Evolutionary conservation across 1,139 yeast genomes (phyloP).

Genomic region (Scheffersomyces quercinus): DNA sequence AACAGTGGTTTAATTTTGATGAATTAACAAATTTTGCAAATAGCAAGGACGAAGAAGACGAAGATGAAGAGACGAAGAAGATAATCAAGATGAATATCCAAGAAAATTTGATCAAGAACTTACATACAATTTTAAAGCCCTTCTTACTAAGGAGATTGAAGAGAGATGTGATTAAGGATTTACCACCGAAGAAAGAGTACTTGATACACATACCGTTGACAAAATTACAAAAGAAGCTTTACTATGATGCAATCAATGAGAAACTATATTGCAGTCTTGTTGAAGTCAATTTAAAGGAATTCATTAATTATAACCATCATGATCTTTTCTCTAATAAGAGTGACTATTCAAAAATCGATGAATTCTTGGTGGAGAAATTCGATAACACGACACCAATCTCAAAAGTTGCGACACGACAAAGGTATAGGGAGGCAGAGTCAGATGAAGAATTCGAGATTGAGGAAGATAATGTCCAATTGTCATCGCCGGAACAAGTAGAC

Average conservation of each 20-base stretch:
- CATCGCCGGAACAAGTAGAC: constrained; percentile 33
- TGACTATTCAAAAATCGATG: constrained; percentile 36
- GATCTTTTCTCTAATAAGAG: constrained; percentile 15
- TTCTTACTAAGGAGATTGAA: constrained; percentile 82
- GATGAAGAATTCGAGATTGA: constrained; percentile 25
- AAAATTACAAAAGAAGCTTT: constrained; percentile 61
- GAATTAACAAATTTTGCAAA: constrained; percentile 46
- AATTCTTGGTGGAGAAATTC: constrained; percentile 32
- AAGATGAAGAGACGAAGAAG: constrained; percentile 28
- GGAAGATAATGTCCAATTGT: constrained; percentile 2
- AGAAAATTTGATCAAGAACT: constrained; percentile 64
- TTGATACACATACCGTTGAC: constrained; percentile 73
- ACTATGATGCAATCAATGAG: constrained; percentile 56
- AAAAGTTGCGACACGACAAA: background rate
- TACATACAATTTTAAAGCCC: constrained; percentile 88
- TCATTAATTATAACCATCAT: constrained; percentile 33
- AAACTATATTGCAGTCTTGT: constrained; percentile 42
- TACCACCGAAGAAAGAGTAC: constrained; percentile 91
- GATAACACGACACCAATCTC: background rate
- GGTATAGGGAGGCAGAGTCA: constrained; percentile 28
- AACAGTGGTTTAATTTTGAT: constrained; percentile 89
- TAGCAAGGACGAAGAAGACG: constrained; percentile 30
- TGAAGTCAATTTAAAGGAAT: constrained; percentile 48
- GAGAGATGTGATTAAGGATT: constrained; percentile 58
- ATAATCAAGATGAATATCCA: constrained; percentile 65